Conservation (phyloP, 179 eudicot genomes). For the Carnegiea gigantea region DNA sequence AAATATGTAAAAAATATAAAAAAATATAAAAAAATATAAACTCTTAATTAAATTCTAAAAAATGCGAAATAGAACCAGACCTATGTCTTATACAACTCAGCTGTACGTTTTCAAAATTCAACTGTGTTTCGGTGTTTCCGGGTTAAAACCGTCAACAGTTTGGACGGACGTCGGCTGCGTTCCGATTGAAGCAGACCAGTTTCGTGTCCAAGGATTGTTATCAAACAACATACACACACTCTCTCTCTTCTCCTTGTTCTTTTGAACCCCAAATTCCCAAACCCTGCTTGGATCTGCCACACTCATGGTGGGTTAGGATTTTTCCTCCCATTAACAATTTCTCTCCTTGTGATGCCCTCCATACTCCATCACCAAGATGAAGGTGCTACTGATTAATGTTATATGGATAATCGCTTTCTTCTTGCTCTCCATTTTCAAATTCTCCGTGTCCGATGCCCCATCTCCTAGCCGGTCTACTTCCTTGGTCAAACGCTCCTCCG, state of each 20-base stretch:
- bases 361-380: constrained; percentile 11
- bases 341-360: not conserved
- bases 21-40: too few species aligned
- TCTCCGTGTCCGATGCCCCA: constrained; percentile 24
- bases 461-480: constrained; percentile 20
- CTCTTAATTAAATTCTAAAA: too few species aligned
- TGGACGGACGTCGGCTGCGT: constrained; percentile 1
- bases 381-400: constrained; percentile 13
- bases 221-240: not conserved
- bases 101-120: not conserved
- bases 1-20: too few species aligned
- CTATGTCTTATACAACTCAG: not conserved
- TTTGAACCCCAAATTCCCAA: not conserved
- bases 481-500: constrained; percentile 20
- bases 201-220: not conserved
- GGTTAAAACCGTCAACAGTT: not conserved
- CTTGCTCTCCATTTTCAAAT: constrained; percentile 33
- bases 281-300: not conserved
- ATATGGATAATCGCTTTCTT: constrained; percentile 31
- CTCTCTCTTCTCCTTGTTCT: not conserved
- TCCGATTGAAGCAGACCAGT: not conserved
- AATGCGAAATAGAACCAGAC: too few species aligned
- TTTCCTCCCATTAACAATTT: not conserved
- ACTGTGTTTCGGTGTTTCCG: not conserved
- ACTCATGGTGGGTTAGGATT: not conserved